Percentiles rank a stretch among this genome's conserved stretches.
Conservation (phyloP, 108 stramenopile genomes). For the Phaeodactylum tricornutum region DNA sequence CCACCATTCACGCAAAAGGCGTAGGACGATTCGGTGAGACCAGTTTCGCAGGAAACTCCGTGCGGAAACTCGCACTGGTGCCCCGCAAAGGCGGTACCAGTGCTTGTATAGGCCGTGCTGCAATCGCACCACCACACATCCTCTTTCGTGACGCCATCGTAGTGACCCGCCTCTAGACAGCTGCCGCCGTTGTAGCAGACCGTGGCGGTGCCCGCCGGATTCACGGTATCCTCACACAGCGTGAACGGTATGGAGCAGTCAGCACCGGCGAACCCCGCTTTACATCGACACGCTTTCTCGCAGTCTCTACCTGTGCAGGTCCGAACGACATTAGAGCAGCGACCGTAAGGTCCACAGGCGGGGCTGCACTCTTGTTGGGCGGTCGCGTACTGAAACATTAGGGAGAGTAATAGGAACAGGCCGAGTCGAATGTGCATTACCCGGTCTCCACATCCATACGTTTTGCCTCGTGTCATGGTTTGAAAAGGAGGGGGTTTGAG, state of each 20-base stretch:
- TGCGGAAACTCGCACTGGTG: constrained; percentile 1
- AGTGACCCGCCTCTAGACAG: background rate
- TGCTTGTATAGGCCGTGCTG: background rate
- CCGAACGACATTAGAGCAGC: too few species aligned
- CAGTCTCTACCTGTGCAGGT: too few species aligned
- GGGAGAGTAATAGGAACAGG: too few species aligned
- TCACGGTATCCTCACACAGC: background rate
- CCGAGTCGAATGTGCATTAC: too few species aligned
- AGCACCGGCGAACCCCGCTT: background rate
- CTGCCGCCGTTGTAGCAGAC: constrained; percentile 1
- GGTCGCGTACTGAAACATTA: too few species aligned
- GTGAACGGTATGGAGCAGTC: background rate
- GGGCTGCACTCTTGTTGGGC: too few species aligned
- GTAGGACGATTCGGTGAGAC: background rate
- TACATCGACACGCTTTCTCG: too few species aligned
- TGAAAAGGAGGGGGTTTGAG: too few species aligned
- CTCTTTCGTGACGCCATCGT: background rate
- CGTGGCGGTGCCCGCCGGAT: background rate
- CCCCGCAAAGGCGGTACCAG: background rate
- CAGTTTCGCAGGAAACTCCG: constrained; percentile 1
- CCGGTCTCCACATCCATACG: too few species aligned
- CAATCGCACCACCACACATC: constrained; percentile 1
- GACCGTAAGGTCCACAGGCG: too few species aligned
- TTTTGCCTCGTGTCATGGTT: too few species aligned
- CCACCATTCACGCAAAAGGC: constrained; percentile 12